phyloP scores from a whole-genome alignment of 2,329 filamentous ascomycete genomes.

The Epicoccum nigrum region DNA sequence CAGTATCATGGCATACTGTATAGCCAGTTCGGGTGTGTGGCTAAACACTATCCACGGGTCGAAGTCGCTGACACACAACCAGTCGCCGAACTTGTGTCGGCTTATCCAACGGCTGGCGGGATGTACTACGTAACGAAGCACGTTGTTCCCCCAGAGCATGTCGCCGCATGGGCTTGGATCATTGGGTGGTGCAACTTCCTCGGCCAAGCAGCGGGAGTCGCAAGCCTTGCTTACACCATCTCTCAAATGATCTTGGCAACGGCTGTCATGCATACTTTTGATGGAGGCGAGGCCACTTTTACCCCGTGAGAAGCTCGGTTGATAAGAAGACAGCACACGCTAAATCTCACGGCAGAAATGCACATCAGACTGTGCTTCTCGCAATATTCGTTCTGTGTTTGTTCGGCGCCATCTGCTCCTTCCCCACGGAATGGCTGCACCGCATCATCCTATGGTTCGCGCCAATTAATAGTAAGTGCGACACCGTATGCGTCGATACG shows the following conservation, averaged over 20 bases:
- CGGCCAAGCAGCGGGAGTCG: conserved; percentile 67
- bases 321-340: neutral
- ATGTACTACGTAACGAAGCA: conserved; percentile 74
- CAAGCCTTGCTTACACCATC: conserved; percentile 67
- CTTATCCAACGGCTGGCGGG: conserved; percentile 69
- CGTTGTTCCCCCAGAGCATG: conserved; percentile 65
- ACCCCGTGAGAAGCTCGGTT: conserved; percentile 57
- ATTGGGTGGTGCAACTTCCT: conserved; percentile 72
- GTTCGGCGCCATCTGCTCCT: conserved; percentile 66
- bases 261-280: conserved; percentile 66
- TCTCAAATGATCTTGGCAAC: conserved; percentile 68
- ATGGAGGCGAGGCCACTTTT: conserved; percentile 60
- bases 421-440: conserved; percentile 65
- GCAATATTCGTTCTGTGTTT: conserved; percentile 62
- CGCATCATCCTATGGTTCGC: conserved; percentile 69
- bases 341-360: conserved; percentile 52
- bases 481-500: no score
- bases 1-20: conserved; percentile 68
- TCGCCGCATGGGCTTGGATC: conserved; percentile 68
- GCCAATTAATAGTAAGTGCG: conserved; percentile 63
- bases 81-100: conserved; percentile 70
- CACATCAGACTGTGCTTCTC: conserved; percentile 64
- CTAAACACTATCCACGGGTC: neutral
- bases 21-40: conserved; percentile 61
- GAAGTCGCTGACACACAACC: neutral